Conservation (phyloP, 176 grass and related monocot genomes). For the Phoenix dactylifera region DNA sequence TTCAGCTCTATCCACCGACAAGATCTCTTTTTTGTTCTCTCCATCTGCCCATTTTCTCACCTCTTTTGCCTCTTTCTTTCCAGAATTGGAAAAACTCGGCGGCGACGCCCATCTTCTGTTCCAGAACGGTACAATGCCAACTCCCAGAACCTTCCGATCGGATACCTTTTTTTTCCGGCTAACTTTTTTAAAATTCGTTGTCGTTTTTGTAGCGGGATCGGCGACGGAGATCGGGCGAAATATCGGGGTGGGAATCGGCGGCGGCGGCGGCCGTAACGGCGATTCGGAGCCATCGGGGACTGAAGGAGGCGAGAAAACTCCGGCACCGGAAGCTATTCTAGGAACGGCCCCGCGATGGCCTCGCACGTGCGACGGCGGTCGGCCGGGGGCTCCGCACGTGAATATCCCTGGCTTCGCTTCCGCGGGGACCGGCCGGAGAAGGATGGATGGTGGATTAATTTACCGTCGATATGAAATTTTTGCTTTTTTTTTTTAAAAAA, state of each 20-base stretch:
- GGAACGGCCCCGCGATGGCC: neutral
- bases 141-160: neutral
- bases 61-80: neutral
- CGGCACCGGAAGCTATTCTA: constrained; percentile 26
- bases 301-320: constrained; percentile 33
- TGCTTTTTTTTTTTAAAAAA: too few relatives aligned
- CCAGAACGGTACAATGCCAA: constrained; percentile 2
- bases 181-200: too few relatives aligned
- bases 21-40: neutral
- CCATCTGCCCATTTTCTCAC: neutral
- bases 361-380: too few relatives aligned
- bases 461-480: too few relatives aligned
- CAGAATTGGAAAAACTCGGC: constrained; percentile 8
- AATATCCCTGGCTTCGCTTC: too few relatives aligned
- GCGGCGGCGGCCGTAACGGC: too few relatives aligned
- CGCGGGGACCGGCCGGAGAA: too few relatives aligned
- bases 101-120: neutral
- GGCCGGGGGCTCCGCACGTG: too few relatives aligned
- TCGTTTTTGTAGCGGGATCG: constrained; percentile 9
- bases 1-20: neutral
- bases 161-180: neutral
- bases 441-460: too few relatives aligned
- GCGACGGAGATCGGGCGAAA: constrained; percentile 10
- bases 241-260: constrained; percentile 10
- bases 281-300: constrained; percentile 27